phyloP scores from a whole-genome alignment of 2,329 filamentous ascomycete genomes.

The Fusarium clavum region DNA sequence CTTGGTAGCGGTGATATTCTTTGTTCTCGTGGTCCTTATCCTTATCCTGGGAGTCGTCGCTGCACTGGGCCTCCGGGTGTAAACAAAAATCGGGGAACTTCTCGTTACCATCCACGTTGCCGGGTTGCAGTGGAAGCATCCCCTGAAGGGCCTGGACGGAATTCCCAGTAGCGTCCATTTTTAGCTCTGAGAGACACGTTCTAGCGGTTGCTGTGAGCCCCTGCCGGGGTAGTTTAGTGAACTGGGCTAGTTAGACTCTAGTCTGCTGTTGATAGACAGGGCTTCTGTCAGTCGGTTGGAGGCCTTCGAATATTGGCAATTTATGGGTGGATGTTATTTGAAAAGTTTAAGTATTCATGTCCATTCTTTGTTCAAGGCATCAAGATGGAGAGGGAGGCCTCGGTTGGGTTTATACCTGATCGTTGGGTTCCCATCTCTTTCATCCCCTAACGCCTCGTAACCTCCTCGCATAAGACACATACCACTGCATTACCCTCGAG shows the following conservation, averaged over 20 bases:
- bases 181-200: conserved; percentile 25
- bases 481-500: conserved; percentile 21
- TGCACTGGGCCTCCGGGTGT: conserved; percentile 44
- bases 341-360: background rate
- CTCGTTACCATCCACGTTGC: conserved; percentile 53
- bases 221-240: conserved; percentile 4
- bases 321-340: background rate
- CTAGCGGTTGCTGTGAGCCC: conserved; percentile 25
- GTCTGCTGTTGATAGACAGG: background rate
- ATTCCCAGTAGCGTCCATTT: conserved; percentile 40
- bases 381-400: background rate
- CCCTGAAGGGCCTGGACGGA: conserved; percentile 38
- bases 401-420: conserved; percentile 23
- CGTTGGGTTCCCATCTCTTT: background rate
- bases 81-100: conserved; percentile 60
- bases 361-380: background rate
- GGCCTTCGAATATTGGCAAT: conserved; percentile 1
- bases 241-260: background rate
- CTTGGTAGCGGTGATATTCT: conserved; percentile 17
- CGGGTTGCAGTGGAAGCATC: conserved; percentile 49
- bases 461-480: conserved; percentile 36
- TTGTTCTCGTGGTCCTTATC: conserved; percentile 18
- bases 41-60: conserved; percentile 22
- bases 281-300: conserved; percentile 8
- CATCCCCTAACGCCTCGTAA: conserved; percentile 21